phyloP scores from a whole-genome alignment of 345 rosid genomes.

The Hypericum androsaemum region DNA sequence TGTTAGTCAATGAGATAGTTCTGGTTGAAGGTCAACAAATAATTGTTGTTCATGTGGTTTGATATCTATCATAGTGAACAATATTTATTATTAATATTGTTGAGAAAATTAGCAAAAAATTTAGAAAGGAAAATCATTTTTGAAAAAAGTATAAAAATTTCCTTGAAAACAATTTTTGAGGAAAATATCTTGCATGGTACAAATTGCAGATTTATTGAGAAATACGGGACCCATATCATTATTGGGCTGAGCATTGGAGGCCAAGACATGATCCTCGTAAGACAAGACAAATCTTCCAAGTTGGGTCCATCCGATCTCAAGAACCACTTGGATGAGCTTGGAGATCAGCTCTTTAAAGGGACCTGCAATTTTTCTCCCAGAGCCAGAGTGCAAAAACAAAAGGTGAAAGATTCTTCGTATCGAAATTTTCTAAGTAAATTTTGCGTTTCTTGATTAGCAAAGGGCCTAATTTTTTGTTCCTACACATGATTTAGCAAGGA shows the following conservation, averaged over 20 bases:
- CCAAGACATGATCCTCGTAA: conserved; percentile 55
- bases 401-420: conserved; percentile 27
- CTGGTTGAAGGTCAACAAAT: conserved; percentile 2
- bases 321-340: conserved; percentile 57
- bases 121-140: no score
- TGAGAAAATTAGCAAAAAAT: no score
- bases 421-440: neutral
- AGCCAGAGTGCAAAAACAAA: conserved; percentile 27
- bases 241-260: conserved; percentile 82
- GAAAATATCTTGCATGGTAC: no score
- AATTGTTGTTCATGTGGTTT: no score
- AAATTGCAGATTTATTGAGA: conserved; percentile 64
- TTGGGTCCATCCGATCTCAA: conserved; percentile 49
- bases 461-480: no score
- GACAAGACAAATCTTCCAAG: conserved; percentile 54
- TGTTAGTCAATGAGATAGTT: neutral
- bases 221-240: conserved; percentile 77
- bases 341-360: conserved; percentile 74
- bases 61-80: no score
- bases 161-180: no score
- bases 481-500: no score
- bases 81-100: no score
- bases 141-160: no score
- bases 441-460: neutral
- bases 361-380: conserved; percentile 45